phyloP scores from a whole-genome alignment of 2,329 filamentous ascomycete genomes.

The Didymellaceae sp. region DNA sequence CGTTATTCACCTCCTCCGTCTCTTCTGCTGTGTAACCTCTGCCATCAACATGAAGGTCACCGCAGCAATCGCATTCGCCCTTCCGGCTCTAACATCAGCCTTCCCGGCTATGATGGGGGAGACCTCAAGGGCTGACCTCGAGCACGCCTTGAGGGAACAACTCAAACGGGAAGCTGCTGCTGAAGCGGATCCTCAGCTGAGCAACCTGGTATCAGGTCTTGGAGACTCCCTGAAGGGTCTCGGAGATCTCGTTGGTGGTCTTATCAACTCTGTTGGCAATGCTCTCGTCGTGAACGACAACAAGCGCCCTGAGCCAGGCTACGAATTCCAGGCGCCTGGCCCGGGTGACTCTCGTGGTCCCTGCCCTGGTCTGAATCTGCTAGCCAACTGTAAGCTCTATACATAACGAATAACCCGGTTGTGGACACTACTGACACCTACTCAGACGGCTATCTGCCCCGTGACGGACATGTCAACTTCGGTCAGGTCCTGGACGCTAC shows the following conservation, averaged over 20 bases:
- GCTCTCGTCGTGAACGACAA: constrained; percentile 24
- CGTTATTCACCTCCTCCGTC: not conserved
- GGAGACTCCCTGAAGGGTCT: constrained; percentile 16
- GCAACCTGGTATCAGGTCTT: constrained; percentile 2
- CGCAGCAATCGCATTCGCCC: constrained; percentile 14
- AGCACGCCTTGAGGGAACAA: constrained; percentile 16
- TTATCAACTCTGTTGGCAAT: constrained; percentile 27
- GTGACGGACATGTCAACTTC: constrained; percentile 45
- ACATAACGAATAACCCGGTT: not conserved
- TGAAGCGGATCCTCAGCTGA: constrained; percentile 16
- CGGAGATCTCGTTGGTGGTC: constrained; percentile 19
- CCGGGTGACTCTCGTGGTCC: constrained; percentile 43
- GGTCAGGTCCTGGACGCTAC: constrained; percentile 25
- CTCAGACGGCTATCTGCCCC: constrained; percentile 55
- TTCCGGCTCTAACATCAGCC: constrained; percentile 22
- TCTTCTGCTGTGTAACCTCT: not conserved
- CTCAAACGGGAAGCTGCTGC: constrained; percentile 18
- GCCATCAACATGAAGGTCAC: constrained; percentile 22
- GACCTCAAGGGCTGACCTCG: constrained; percentile 21
- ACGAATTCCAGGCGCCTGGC: constrained; percentile 23
- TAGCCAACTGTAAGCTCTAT: constrained; percentile 52
- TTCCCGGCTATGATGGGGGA: constrained; percentile 26
- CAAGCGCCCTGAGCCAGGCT: constrained; percentile 30
- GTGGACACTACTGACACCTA: not conserved
- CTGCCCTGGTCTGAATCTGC: constrained; percentile 60